These are phyloP conservation scores for Gaeumannomyces sp. DNA, from an alignment of 2,329 filamentous ascomycete genomes.

Conservation along the genomic window DNA sequence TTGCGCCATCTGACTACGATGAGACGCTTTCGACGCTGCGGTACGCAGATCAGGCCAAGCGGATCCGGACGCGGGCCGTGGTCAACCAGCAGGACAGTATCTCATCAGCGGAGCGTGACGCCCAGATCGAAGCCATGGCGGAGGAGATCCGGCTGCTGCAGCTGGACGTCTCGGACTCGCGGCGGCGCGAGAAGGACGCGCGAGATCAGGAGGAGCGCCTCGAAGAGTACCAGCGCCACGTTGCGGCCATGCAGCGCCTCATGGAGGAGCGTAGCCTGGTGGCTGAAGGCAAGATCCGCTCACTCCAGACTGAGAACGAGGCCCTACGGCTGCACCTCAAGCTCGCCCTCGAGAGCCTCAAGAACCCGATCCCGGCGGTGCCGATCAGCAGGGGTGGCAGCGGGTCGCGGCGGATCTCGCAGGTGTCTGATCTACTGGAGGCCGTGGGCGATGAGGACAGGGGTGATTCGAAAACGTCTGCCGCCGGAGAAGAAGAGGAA, in stretches of 20 bases:
- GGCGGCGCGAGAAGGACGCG: constrained; percentile 67
- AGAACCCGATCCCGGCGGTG: constrained; percentile 77
- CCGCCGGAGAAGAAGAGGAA: constrained; percentile 23
- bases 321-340: constrained; percentile 81
- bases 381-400: constrained; percentile 11
- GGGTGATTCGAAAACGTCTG: constrained; percentile 15
- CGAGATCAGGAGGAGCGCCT: constrained; percentile 74
- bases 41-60: constrained; percentile 95
- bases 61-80: constrained; percentile 99
- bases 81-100: constrained; percentile 89
- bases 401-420: constrained; percentile 1
- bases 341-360: constrained; percentile 76
- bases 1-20: constrained; percentile 95
- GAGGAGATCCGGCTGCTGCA: constrained; percentile 88
- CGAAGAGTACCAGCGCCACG: constrained; percentile 91
- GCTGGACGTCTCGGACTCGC: constrained; percentile 61
- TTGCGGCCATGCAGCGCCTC: constrained; percentile 82
- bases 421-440: constrained; percentile 13
- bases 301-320: constrained; percentile 84
- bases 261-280: constrained; percentile 94
- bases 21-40: constrained; percentile 92
- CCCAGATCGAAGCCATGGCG: constrained; percentile 89
- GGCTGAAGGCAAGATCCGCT: constrained; percentile 88
- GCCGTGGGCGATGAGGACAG: constrained; percentile 10
- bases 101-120: constrained; percentile 86